A percentile compares a stretch with the other conserved stretches of the same genome.
Conservation (phyloP, 2,329 filamentous ascomycete species). For the Penicillium nordicum region DNA sequence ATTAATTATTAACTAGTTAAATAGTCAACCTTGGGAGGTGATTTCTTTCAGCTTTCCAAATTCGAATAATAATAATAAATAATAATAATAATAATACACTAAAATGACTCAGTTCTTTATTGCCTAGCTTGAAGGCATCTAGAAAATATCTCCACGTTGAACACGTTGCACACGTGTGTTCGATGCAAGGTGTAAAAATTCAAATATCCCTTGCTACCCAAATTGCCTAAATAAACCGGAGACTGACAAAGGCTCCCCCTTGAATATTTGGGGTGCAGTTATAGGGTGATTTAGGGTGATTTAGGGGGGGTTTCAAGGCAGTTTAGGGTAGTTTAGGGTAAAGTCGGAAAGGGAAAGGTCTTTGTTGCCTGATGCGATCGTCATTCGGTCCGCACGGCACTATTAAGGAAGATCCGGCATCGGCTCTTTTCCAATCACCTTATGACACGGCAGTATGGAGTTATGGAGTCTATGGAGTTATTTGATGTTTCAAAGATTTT, state of each 20-base stretch:
- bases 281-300: neutral
- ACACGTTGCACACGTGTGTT: slow-evolving; percentile 6
- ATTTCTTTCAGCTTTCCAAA: neutral
- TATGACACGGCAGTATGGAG: neutral
- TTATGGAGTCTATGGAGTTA: neutral
- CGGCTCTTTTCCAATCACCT: neutral
- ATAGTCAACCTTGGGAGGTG: neutral
- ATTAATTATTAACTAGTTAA: neutral
- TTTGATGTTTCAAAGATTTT: slow-evolving; percentile 4
- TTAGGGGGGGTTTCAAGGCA: neutral
- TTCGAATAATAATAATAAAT: too few relatives aligned
- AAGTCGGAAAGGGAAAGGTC: slow-evolving; percentile 5
- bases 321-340: slow-evolving; percentile 1
- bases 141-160: neutral
- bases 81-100: too few relatives aligned
- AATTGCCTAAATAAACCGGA: slow-evolving; percentile 3
- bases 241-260: slow-evolving; percentile 7
- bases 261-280: neutral
- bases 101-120: neutral
- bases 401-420: slow-evolving; percentile 3
- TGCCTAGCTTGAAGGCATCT: neutral
- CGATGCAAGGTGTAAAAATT: slow-evolving; percentile 2
- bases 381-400: slow-evolving; percentile 22
- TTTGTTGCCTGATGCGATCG: slow-evolving; percentile 19
- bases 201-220: neutral